Percentiles rank a stretch among this genome's conserved stretches.
Conservation (phyloP, 768 basidiomycete genomes). For the Trametes cinnabarina region DNA sequence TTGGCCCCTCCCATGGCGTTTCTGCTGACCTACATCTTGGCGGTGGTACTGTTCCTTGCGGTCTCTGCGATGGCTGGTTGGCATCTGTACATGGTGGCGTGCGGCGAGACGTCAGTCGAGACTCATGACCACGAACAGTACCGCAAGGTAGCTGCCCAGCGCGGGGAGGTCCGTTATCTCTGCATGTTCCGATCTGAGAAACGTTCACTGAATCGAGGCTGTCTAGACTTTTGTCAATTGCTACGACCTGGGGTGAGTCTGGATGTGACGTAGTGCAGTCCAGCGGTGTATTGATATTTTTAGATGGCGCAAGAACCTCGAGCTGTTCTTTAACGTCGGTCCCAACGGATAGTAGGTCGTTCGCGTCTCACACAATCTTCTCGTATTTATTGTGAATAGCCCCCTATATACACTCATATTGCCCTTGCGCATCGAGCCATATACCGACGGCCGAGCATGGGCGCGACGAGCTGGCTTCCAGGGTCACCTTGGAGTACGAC, state of each 20-base stretch:
- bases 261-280: too few species aligned
- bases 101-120: conserved; percentile 89
- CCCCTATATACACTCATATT: conserved; percentile 76
- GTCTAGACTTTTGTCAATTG: conserved; percentile 79
- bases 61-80: conserved; percentile 70
- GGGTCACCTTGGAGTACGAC: conserved; percentile 58
- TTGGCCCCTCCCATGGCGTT: conserved; percentile 66
- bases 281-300: not conserved
- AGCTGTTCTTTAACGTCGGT: conserved; percentile 86
- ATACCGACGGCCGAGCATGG: conserved; percentile 84
- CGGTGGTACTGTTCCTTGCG: conserved; percentile 70
- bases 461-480: conserved; percentile 65
- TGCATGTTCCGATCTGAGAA: too few species aligned
- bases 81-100: conserved; percentile 67
- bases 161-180: conserved; percentile 58
- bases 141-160: conserved; percentile 57
- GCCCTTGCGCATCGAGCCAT: conserved; percentile 76
- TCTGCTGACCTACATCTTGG: conserved; percentile 74
- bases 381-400: conserved; percentile 37
- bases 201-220: not conserved
- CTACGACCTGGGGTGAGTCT: conserved; percentile 76
- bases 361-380: too few species aligned
- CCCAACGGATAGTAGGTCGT: conserved; percentile 73
- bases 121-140: conserved; percentile 84
- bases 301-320: conserved; percentile 64